Evolutionary conservation across 2,329 filamentous ascomycete species (phyloP).

Genomic region (Periconia sp.): DNA sequence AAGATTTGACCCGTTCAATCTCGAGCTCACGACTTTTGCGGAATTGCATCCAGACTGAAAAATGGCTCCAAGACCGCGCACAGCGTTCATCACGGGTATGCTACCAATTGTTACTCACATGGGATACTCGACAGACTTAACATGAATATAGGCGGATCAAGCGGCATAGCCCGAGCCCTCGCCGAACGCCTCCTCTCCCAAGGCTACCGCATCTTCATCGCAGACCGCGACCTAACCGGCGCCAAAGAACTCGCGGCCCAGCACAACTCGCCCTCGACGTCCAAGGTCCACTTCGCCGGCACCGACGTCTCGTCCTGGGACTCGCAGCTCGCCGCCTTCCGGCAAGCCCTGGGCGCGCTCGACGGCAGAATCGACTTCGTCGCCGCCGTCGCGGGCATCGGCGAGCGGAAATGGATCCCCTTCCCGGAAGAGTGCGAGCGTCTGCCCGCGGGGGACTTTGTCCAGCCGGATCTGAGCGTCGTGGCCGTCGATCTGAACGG

Average conservation of each 20-base stretch:
- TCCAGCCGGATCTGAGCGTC: constrained; percentile 46
- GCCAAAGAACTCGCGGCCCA: constrained; percentile 29
- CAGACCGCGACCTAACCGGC: constrained; percentile 43
- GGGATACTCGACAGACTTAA: no score
- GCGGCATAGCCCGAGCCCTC: constrained; percentile 45
- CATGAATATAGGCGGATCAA: constrained; percentile 32
- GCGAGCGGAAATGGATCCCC: constrained; percentile 46
- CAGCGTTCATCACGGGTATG: no score
- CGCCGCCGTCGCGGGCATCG: constrained; percentile 50
- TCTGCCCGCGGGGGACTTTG: constrained; percentile 32
- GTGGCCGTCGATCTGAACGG: constrained; percentile 52
- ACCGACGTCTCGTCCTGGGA: constrained; percentile 46
- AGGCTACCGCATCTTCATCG: constrained; percentile 57
- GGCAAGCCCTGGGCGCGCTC: constrained; percentile 39
- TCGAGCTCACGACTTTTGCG: no score
- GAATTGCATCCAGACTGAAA: no score
- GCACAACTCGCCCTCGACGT: constrained; percentile 16
- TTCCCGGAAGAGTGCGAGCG: constrained; percentile 18
- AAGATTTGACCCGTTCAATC: no score
- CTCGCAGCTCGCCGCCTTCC: constrained; percentile 46
- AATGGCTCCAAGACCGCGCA: no score
- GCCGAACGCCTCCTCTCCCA: constrained; percentile 33
- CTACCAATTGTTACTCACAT: no score
- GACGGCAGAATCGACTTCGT: constrained; percentile 49
- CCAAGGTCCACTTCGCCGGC: constrained; percentile 26